phyloP scores from a whole-genome alignment of 345 rosid genomes.

The Turritis glabra region DNA sequence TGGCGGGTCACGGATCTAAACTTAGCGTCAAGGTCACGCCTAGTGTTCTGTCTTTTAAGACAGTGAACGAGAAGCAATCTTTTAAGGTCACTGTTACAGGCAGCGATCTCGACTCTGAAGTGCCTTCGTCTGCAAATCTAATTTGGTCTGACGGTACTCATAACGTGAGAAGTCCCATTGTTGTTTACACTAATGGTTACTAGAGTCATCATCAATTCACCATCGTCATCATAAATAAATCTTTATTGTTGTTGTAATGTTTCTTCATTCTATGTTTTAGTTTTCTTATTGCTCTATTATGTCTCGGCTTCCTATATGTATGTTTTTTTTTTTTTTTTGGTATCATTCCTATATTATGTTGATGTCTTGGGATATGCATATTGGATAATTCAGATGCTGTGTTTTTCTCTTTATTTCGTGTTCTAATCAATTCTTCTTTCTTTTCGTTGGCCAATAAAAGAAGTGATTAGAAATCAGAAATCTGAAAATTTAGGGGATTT shows the following conservation, averaged over 20 bases:
- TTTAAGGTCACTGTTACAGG: constrained; percentile 43
- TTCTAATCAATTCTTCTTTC: neutral
- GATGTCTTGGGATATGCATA: neutral
- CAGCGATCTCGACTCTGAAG: neutral
- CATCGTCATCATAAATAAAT: neutral
- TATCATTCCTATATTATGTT: neutral
- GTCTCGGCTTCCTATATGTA: neutral
- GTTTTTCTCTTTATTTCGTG: neutral
- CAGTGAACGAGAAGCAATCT: constrained; percentile 43
- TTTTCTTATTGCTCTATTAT: neutral
- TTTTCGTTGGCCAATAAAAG: too few relatives aligned
- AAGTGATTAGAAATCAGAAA: neutral
- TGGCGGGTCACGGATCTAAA: neutral
- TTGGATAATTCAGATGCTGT: neutral
- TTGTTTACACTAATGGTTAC: constrained; percentile 5
- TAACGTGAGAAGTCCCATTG: constrained; percentile 39
- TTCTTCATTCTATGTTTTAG: neutral
- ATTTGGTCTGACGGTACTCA: constrained; percentile 44
- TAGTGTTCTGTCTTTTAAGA: constrained; percentile 39
- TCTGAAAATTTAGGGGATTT: neutral
- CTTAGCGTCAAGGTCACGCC: constrained; percentile 44
- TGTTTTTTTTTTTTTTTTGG: too few relatives aligned
- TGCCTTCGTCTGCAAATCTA: constrained; percentile 31
- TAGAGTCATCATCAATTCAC: neutral
- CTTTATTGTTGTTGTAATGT: neutral